A percentile compares a stretch with the other conserved stretches of the same genome.
phyloP scores from a whole-genome alignment of 2,329 filamentous ascomycete genomes.

The Nemania abortiva region DNA sequence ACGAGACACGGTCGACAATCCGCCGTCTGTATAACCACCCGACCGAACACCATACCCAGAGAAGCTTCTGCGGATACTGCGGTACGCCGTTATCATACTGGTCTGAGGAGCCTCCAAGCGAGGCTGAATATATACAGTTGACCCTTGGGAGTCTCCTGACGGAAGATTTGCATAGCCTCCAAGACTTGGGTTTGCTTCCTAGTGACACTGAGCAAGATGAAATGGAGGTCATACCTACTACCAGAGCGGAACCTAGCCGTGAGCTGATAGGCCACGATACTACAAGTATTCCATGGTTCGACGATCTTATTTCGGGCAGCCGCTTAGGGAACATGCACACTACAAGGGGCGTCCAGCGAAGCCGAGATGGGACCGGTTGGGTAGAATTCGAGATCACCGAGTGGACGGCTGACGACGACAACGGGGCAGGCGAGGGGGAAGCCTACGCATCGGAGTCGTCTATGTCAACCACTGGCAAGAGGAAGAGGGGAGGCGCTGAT shows the following conservation, averaged over 20 bases:
- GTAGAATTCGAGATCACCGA: conserved; percentile 90
- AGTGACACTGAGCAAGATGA: conserved; percentile 52
- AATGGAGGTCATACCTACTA: conserved; percentile 47
- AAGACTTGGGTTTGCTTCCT: conserved; percentile 80
- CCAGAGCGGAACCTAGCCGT: conserved; percentile 50
- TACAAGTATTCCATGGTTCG: conserved; percentile 87
- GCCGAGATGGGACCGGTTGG: conserved; percentile 71
- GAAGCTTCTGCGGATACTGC: conserved; percentile 92
- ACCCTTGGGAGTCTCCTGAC: conserved; percentile 81
- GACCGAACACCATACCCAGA: conserved; percentile 69
- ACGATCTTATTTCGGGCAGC: conserved; percentile 82
- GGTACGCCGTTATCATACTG: conserved; percentile 87
- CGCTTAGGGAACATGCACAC: conserved; percentile 75
- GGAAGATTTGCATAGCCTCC: conserved; percentile 78
- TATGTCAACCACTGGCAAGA: conserved; percentile 59
- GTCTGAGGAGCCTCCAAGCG: conserved; percentile 77
- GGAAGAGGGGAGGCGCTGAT: conserved; percentile 63
- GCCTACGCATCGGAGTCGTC: conserved; percentile 54
- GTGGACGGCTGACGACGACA: conserved; percentile 65
- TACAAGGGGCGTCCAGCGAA: conserved; percentile 65
- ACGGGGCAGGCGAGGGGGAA: conserved; percentile 50
- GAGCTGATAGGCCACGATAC: conserved; percentile 64
- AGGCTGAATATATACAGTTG: conserved; percentile 83
- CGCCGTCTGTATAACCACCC: conserved; percentile 74
- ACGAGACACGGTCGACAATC: conserved; percentile 78